These are phyloP conservation scores for Angomonas ambiguus DNA, from an alignment of 208 protist genomes.

Conservation along the genomic window DNA sequence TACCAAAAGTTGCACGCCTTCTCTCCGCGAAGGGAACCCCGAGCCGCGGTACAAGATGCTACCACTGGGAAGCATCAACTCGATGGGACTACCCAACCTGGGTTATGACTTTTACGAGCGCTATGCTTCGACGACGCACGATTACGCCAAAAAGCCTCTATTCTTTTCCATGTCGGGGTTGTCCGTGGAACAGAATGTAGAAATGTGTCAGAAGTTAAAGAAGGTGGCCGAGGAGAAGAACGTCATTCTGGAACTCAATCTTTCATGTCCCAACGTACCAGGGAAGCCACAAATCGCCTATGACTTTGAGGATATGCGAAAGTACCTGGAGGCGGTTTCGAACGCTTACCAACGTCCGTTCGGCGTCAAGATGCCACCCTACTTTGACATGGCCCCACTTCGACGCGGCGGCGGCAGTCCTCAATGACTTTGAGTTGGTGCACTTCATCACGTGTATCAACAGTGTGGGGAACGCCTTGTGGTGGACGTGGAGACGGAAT, in stretches of 20 bases:
- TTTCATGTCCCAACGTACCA: slow-evolving; percentile 88
- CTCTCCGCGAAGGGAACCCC: slow-evolving; percentile 72
- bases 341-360: slow-evolving; percentile 66
- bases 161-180: slow-evolving; percentile 85
- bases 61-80: slow-evolving; percentile 84
- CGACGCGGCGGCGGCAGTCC: slow-evolving; percentile 67
- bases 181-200: slow-evolving; percentile 67
- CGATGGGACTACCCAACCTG: slow-evolving; percentile 84
- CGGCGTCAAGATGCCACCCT: slow-evolving; percentile 88
- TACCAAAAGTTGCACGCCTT: slow-evolving; percentile 79
- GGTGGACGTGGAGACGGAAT: slow-evolving; percentile 78
- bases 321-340: slow-evolving; percentile 57
- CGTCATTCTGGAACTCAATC: slow-evolving; percentile 78
- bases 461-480: slow-evolving; percentile 86
- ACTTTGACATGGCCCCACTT: slow-evolving; percentile 89
- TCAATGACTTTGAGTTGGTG: slow-evolving; percentile 80
- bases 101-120: slow-evolving; percentile 80
- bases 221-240: slow-evolving; percentile 51
- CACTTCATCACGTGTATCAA: slow-evolving; percentile 87
- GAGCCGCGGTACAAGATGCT: slow-evolving; percentile 66
- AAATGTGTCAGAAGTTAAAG: slow-evolving; percentile 52
- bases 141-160: slow-evolving; percentile 69
- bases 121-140: slow-evolving; percentile 47
- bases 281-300: slow-evolving; percentile 88
- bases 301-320: slow-evolving; percentile 75